Evolutionary conservation across 169 alveolate genomes (phyloP).

Genomic region (Plasmodium coatneyi): DNA sequence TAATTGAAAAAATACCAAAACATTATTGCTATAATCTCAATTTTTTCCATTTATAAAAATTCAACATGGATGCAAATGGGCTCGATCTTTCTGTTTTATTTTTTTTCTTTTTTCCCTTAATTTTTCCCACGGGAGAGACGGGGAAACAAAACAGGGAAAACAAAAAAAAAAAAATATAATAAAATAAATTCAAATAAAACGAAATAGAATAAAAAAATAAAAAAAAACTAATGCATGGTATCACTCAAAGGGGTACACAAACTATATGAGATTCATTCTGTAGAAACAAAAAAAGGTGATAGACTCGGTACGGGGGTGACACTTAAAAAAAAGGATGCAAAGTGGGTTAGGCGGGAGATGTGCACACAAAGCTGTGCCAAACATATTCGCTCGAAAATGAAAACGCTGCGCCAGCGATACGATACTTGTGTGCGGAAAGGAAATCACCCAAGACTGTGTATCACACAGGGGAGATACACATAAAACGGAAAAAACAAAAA

Average conservation of each 20-base stretch:
- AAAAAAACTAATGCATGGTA: not conserved
- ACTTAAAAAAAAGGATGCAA: not conserved
- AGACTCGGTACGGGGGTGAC: not conserved
- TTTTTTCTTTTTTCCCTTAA: not conserved
- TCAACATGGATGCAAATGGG: not conserved
- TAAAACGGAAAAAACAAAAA: constrained; percentile 3
- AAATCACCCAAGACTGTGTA: not conserved
- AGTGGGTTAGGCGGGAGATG: not conserved
- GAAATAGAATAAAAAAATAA: not conserved
- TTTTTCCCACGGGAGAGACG: not conserved
- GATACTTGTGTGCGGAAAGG: not conserved
- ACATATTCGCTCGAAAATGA: not conserved
- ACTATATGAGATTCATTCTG: not conserved
- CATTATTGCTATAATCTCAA: not conserved
- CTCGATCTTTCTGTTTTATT: not conserved
- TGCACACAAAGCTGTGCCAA: not conserved
- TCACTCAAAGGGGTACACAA: not conserved
- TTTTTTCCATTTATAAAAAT: not conserved
- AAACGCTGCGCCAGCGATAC: not conserved
- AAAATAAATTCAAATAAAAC: not conserved
- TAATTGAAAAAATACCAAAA: not conserved
- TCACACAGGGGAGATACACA: not conserved
- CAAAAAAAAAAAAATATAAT: not conserved
- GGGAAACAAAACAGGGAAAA: not conserved
- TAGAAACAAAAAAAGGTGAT: not conserved